These are phyloP conservation scores for Podila horticola DNA, from an alignment of 192 early-diverging fungal genomes.

Conservation along the genomic window DNA sequence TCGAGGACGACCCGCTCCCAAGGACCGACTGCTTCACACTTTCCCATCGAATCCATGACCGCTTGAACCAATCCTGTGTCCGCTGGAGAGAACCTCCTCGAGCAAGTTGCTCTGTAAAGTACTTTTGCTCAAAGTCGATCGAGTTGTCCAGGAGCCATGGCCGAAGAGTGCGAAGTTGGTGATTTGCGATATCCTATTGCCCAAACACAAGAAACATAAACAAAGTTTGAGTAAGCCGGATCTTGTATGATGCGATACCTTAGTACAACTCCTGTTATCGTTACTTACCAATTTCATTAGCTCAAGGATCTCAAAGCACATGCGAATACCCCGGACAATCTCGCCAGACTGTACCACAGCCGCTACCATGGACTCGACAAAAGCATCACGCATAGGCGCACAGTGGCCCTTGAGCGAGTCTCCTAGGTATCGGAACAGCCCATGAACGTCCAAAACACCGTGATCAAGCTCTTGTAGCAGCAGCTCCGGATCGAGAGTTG, in stretches of 20 bases:
- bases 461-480: slow-evolving; percentile 73
- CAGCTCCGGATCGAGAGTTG: slow-evolving; percentile 65
- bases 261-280: too few relatives aligned
- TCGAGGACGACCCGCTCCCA: slow-evolving; percentile 11
- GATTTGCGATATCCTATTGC: slow-evolving; percentile 55
- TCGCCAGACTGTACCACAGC: slow-evolving; percentile 67
- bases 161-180: slow-evolving; percentile 42
- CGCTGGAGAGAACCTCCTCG: slow-evolving; percentile 29
- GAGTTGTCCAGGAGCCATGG: slow-evolving; percentile 54
- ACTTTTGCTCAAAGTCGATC: slow-evolving; percentile 54
- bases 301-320: slow-evolving; percentile 84
- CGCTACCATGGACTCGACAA: slow-evolving; percentile 70
- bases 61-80: slow-evolving; percentile 46
- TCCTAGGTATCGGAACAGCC: slow-evolving; percentile 68
- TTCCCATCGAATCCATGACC: slow-evolving; percentile 49
- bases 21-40: slow-evolving; percentile 29
- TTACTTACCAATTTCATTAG: slow-evolving; percentile 55
- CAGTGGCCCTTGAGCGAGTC: slow-evolving; percentile 73
- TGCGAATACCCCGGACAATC: slow-evolving; percentile 69
- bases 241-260: background rate
- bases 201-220: background rate
- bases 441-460: slow-evolving; percentile 68
- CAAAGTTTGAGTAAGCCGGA: background rate
- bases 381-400: slow-evolving; percentile 69
- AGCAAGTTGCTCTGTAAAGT: slow-evolving; percentile 46